A percentile compares a stretch with the other conserved stretches of the same genome.
These are phyloP conservation scores for Irpex sp. DNA, from an alignment of 1,284 basidiomycete genomes.

Conservation along the genomic window DNA sequence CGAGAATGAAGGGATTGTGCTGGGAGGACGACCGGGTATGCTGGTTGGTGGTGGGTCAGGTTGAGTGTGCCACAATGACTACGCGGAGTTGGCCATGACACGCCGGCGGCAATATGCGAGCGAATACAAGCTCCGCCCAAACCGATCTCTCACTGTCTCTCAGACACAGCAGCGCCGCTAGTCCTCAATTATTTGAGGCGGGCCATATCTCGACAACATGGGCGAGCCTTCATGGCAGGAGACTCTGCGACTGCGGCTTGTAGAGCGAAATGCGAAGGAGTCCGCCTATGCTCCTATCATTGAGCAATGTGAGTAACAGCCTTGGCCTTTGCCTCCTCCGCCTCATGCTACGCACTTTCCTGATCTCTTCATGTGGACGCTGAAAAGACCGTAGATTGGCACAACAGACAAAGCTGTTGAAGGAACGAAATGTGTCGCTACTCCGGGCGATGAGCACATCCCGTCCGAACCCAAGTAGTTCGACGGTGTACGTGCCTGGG, in stretches of 20 bases:
- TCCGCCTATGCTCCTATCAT: constrained; percentile 78
- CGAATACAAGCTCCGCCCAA: constrained; percentile 15
- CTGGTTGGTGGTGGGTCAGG: constrained; percentile 6
- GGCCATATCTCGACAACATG: constrained; percentile 36
- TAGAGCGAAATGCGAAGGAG: constrained; percentile 72
- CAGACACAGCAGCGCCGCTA: neutral
- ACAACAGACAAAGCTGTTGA: constrained; percentile 83
- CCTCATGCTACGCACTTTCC: constrained; percentile 18
- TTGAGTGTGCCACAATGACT: constrained; percentile 8
- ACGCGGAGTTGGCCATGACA: constrained; percentile 9
- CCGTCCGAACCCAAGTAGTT: constrained; percentile 56
- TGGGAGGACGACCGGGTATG: constrained; percentile 3
- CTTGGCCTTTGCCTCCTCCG: constrained; percentile 1
- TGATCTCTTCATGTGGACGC: constrained; percentile 21
- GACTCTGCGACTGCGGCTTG: constrained; percentile 66
- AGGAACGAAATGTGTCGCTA: constrained; percentile 83
- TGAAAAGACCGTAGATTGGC: constrained; percentile 80
- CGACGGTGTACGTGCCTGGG: constrained; percentile 59
- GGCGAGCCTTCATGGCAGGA: constrained; percentile 81
- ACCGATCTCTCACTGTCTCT: constrained; percentile 12
- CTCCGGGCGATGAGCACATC: constrained; percentile 73
- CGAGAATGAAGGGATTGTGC: constrained; percentile 6
- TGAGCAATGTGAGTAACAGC: constrained; percentile 65
- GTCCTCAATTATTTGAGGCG: constrained; percentile 2
- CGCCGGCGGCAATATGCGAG: constrained; percentile 3